These are phyloP conservation scores for Hanseniaspora jakobsenii DNA, from an alignment of 805 yeast genomes.

Conservation along the genomic window DNA sequence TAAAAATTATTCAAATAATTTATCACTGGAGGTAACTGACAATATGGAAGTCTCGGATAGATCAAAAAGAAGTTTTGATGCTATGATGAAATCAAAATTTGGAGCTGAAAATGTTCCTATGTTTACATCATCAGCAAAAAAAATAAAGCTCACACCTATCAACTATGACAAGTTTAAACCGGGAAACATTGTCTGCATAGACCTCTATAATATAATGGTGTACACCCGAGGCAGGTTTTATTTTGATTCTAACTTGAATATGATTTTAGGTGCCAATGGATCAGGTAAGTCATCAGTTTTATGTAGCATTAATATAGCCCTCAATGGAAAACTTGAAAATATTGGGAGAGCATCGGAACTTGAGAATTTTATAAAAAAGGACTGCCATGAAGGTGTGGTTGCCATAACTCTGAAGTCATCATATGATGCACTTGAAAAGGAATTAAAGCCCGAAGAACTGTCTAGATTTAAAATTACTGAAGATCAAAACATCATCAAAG, in stretches of 20 bases:
- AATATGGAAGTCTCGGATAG: not conserved
- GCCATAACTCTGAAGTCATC: conserved; percentile 39
- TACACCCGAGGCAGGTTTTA: conserved; percentile 32
- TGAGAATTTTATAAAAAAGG: conserved; percentile 61
- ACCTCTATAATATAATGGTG: conserved; percentile 41
- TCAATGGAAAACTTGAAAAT: conserved; percentile 65
- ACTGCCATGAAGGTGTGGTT: conserved; percentile 35
- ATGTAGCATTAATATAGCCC: conserved; percentile 80
- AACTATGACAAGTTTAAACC: conserved; percentile 22
- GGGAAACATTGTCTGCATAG: conserved; percentile 42
- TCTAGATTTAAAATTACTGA: conserved; percentile 13
- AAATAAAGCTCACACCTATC: not conserved
- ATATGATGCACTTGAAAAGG: not conserved
- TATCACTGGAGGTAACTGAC: too few relatives aligned
- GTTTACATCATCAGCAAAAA: conserved; percentile 1
- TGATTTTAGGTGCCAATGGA: conserved; percentile 95
- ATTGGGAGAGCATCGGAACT: conserved; percentile 57
- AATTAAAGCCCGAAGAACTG: conserved; percentile 13
- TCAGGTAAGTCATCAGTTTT: conserved; percentile 89
- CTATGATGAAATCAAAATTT: not conserved
- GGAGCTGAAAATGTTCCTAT: not conserved
- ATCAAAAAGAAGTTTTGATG: conserved; percentile 2
- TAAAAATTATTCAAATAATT: too few relatives aligned
- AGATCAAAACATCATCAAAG: conserved; percentile 29
- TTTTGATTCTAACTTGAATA: conserved; percentile 71